phyloP scores from a whole-genome alignment of 768 basidiomycete species.

The Pleurotus eryngii region DNA sequence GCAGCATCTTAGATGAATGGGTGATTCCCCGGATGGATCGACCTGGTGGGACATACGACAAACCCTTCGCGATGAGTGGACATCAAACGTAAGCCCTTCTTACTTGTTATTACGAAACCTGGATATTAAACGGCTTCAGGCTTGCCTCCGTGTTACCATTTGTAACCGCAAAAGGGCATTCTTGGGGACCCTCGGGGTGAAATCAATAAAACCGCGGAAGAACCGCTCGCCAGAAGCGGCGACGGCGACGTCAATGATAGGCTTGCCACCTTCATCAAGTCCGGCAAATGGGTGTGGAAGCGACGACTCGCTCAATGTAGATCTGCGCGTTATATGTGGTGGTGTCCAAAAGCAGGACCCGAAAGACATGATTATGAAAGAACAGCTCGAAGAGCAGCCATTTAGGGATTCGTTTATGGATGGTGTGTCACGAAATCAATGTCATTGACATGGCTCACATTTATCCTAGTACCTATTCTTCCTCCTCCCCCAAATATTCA shows the following conservation, averaged over 20 bases:
- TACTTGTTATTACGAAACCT: background rate
- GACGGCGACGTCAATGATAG: constrained; percentile 17
- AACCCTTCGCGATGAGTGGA: background rate
- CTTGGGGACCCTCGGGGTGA: background rate
- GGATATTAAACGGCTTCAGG: constrained; percentile 3
- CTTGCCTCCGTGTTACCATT: background rate
- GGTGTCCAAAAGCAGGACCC: constrained; percentile 21
- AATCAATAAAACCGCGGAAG: background rate
- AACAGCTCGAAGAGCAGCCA: constrained; percentile 45
- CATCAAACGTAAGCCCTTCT: background rate
- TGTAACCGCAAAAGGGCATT: background rate
- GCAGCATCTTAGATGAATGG: constrained; percentile 27
- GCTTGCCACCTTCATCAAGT: constrained; percentile 21
- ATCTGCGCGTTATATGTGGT: constrained; percentile 30
- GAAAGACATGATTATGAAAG: constrained; percentile 45
- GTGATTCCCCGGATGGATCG: constrained; percentile 27
- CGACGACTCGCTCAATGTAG: constrained; percentile 24
- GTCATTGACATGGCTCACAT: background rate
- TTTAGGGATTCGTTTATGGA: constrained; percentile 2
- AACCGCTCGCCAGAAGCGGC: background rate
- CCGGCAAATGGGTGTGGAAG: background rate
- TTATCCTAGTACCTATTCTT: constrained; percentile 48
- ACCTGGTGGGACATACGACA: constrained; percentile 10
- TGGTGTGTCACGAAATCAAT: background rate
- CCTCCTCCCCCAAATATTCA: constrained; percentile 51